Evolutionary conservation across 345 rosid species (phyloP), one percentile per base, ranked within the genome.

Genomic region (Gossypium australe): DNA sequence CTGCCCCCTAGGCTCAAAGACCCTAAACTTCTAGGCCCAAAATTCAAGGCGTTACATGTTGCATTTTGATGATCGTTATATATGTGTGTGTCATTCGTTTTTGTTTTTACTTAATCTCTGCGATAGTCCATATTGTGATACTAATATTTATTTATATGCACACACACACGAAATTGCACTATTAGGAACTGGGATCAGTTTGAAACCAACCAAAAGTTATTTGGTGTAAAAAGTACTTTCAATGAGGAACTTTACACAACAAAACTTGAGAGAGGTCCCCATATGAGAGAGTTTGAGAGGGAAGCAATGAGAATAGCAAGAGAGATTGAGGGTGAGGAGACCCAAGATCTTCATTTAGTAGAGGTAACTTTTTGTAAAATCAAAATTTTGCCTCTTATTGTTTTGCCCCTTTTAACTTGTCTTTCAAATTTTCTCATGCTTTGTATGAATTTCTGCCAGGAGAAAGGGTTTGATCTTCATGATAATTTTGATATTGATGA

Each of bases 181-280:
- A 56, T 58, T 77, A 91, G 97, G 86, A 84, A 81, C 17, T 95
- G 99, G 98, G 80, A 93, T 87, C 98, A 93, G 79, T 95, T 95
- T 87, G 88, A 85, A 84, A 84, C 82, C 77, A 95, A 95, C 76
- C 79, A 86, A 82, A 55, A 67, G 77, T 80, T 91, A 67, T 93
- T 95, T 87, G 99, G 99, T 74, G 94, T 95, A 48, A 87, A 80
- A 82, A 93, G 92, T 82, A 96, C 97, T 67, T 96, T 90, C 73
- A 53, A 88, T 71, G 98, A 91, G 88, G 97, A 93, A n/a, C 85
- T 88, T 66, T 93, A 96, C 76, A 96, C 95, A 10, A 93, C 99
- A 76, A 88, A 84, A 82, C 91, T 96, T 71, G 86, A 87, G 75
- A 91, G 82, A 86, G 94, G 92, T 78, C 84, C 90, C 74, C 80